phyloP scores from a whole-genome alignment of 371 early-diverging fungal species.

The Chytridiales sp. region DNA sequence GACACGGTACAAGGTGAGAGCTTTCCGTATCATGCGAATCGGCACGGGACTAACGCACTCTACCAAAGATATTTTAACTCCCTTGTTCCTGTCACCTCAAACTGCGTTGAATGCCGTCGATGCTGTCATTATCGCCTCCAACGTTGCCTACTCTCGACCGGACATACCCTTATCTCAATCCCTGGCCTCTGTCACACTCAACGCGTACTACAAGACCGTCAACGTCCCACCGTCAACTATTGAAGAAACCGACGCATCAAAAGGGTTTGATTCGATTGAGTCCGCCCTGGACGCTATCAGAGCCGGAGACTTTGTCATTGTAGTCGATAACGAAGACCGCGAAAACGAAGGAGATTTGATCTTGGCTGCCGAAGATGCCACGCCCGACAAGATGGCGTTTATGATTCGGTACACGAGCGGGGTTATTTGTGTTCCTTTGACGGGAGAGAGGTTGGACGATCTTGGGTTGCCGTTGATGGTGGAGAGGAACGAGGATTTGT shows the following conservation, averaged over 20 bases:
- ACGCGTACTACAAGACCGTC: slow-evolving; percentile 27
- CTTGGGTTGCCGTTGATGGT: slow-evolving; percentile 93
- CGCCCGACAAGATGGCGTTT: slow-evolving; percentile 90
- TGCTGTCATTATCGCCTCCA: slow-evolving; percentile 35
- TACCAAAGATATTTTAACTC: no score
- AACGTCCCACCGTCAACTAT: slow-evolving; percentile 23
- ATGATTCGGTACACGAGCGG: slow-evolving; percentile 92
- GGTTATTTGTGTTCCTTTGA: slow-evolving; percentile 84
- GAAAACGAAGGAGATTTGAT: slow-evolving; percentile 98
- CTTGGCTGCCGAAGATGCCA: slow-evolving; percentile 85
- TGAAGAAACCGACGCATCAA: slow-evolving; percentile 2
- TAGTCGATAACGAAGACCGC: slow-evolving; percentile 93
- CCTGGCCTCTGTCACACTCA: slow-evolving; percentile 23
- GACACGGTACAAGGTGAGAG: no score
- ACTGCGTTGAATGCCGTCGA: slow-evolving; percentile 8
- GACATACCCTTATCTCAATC: slow-evolving; percentile 10
- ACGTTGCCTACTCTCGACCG: slow-evolving; percentile 13
- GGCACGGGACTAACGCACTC: no score
- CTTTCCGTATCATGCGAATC: no score
- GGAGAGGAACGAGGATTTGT: slow-evolving; percentile 75
- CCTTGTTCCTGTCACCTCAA: slow-evolving; percentile 18
- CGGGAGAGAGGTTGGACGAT: slow-evolving; percentile 71
- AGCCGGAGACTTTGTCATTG: slow-evolving; percentile 83
- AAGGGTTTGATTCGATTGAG: slow-evolving; percentile 69
- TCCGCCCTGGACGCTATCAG: slow-evolving; percentile 71